Conservation (phyloP, 2,329 filamentous ascomycete species). For the Cladosporium sp. region DNA sequence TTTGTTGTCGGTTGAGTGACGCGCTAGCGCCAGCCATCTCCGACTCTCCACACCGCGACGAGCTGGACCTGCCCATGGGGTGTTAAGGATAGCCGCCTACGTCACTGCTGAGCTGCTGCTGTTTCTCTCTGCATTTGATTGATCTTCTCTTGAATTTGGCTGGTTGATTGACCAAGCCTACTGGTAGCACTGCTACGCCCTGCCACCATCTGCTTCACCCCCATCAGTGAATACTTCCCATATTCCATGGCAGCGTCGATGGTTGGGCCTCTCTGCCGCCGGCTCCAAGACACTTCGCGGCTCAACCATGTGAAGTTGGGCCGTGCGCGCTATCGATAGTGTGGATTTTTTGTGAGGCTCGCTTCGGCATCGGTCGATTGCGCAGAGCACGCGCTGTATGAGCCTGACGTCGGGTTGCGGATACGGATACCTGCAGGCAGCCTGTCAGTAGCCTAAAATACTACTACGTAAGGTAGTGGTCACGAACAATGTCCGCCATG, state of each 20-base stretch:
- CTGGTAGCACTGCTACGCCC: too few relatives aligned
- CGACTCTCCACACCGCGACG: background rate
- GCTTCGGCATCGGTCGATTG: conserved; percentile 10
- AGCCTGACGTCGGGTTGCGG: background rate
- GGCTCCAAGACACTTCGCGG: conserved; percentile 9
- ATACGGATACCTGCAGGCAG: conserved; percentile 6
- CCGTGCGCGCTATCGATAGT: conserved; percentile 9
- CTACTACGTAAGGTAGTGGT: background rate
- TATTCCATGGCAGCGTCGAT: background rate
- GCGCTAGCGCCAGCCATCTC: conserved; percentile 8
- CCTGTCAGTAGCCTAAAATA: background rate
- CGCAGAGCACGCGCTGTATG: background rate
- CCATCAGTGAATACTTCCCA: background rate
- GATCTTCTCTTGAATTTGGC: too few relatives aligned
- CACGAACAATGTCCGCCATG: conserved; percentile 8
- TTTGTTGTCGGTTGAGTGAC: background rate
- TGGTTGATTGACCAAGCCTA: too few relatives aligned
- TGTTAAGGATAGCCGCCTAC: background rate
- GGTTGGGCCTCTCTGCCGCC: background rate
- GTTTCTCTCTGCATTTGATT: background rate
- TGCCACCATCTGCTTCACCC: background rate
- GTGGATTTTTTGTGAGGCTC: conserved; percentile 10
- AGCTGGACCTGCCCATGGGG: conserved; percentile 3
- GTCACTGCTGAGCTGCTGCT: conserved; percentile 1
- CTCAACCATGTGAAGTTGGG: conserved; percentile 7